Base-by-base conservation (phyloP, 2,329 filamentous ascomycete genomes). In the Nakataea oryzae region DNA sequence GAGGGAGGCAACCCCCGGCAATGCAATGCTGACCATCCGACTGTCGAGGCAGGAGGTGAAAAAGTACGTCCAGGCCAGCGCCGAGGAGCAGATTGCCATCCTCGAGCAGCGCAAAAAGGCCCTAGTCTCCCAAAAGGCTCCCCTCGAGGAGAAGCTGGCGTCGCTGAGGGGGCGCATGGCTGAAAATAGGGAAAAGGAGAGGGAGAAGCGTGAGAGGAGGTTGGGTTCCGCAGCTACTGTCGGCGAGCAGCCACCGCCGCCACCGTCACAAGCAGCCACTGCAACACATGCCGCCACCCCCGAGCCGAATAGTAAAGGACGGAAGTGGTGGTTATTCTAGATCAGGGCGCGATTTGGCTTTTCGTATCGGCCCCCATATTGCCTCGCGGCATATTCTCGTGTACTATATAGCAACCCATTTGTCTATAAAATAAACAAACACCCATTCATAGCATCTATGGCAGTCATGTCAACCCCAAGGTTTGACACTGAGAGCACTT, bases 121-220 rank as follows among this genome's bases (percentile, higher is more conserved):
- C 5, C 65, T 74, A 6, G 26, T 68, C 12, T 65, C 61, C 57
- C 62, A 69, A 54, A 70, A 67, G 64, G 58, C 30, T 4, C 65
- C 69, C 56, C 64, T 74, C 50, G 70, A 74, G 62, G 63, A 57
- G 41, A 74, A 74, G 67, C 64, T 74, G n/a, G 65, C 54, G 1
- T 64, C 63, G 8, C 54, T 74, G 56, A 65, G 67, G 34, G 66
- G 65, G 59, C 66, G 72, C 60, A 71, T 74, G 60, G 65, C 62
- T 14, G 64, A 59, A 5, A 60, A 60, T 54, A 62, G 26, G 30
- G 29, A 21, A 27, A 50, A 56, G 27, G 59, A 60, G 26, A 17
- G 55, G 59, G 54, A 59, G 58, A 57, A 47, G 21, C 21, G 26
- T 29, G 62, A 58, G 50, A 47, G 21, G 41, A 50, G 41, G 41